Percentiles rank a stretch among this genome's conserved stretches.
Conservation (phyloP, 176 grass and related monocot species). For the Carex parvula region DNA sequence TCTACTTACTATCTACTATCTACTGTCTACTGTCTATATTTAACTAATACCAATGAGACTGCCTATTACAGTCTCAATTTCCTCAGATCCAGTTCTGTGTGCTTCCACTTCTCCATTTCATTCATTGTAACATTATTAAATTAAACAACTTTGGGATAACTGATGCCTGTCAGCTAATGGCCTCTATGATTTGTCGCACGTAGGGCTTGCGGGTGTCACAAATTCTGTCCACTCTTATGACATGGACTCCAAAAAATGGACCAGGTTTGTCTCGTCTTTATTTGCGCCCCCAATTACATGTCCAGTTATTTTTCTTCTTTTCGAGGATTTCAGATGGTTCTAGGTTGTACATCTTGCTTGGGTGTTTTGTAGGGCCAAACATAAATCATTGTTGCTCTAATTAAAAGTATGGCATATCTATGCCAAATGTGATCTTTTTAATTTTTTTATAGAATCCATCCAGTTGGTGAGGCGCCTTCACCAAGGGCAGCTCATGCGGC, state of each 20-base stretch:
- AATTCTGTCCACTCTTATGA: conserved; percentile 95
- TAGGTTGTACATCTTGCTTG: no score
- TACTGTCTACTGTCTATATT: neutral
- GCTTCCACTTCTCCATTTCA: no score
- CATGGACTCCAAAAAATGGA: conserved; percentile 68
- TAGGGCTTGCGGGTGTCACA: conserved; percentile 92
- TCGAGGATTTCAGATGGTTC: no score
- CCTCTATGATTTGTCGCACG: neutral
- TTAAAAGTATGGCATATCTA: neutral
- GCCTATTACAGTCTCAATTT: no score
- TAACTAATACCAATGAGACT: no score
- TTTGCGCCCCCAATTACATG: neutral
- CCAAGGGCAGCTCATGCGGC: conserved; percentile 89
- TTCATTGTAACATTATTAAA: no score
- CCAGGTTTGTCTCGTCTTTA: conserved; percentile 36
- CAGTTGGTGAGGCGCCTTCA: conserved; percentile 71
- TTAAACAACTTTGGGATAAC: no score
- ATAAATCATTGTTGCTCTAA: no score
- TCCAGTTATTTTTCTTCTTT: no score
- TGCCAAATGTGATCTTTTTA: conserved; percentile 21
- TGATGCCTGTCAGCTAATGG: no score
- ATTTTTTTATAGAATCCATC: conserved; percentile 44
- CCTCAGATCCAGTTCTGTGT: neutral
- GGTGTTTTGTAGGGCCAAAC: no score
- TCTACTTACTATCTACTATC: no score